phyloP scores from a whole-genome alignment of 2,329 filamentous ascomycete species.

The Epichloe sp. region DNA sequence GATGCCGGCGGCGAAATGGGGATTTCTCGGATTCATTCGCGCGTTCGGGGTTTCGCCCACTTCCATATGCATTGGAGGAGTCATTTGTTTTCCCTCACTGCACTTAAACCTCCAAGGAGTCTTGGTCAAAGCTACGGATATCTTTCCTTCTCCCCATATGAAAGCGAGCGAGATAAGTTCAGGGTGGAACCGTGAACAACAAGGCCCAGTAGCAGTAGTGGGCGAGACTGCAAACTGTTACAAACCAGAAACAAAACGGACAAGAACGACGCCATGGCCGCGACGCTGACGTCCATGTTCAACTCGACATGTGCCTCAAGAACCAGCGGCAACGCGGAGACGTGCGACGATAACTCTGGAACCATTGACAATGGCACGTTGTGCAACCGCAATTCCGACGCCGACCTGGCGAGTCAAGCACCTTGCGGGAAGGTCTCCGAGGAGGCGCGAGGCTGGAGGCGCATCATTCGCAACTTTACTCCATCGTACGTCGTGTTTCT shows the following conservation, averaged over 20 bases:
- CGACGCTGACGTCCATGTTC: background rate
- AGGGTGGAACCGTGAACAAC: too few relatives aligned
- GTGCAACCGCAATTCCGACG: background rate
- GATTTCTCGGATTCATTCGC: slow-evolving; percentile 1
- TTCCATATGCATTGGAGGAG: too few relatives aligned
- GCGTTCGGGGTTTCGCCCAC: background rate
- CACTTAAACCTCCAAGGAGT: too few relatives aligned
- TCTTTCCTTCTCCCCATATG: too few relatives aligned
- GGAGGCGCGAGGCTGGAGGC: slow-evolving; percentile 27
- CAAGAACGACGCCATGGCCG: background rate
- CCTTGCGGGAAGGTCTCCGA: slow-evolving; percentile 15
- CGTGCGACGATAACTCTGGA: background rate
- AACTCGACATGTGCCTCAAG: background rate
- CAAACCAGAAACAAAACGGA: too few relatives aligned
- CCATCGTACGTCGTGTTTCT: slow-evolving; percentile 30
- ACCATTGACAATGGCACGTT: background rate
- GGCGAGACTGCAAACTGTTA: too few relatives aligned
- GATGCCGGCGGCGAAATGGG: background rate
- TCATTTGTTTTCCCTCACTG: too few relatives aligned
- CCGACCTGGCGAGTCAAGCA: background rate
- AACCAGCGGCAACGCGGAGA: background rate
- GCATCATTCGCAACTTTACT: slow-evolving; percentile 38
- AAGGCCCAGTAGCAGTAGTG: too few relatives aligned
- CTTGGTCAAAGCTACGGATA: too few relatives aligned
- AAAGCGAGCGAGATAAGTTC: too few relatives aligned